Percentiles rank a stretch among this genome's conserved stretches.
Evolutionary conservation across 371 early-diverging fungal genomes (phyloP).

Genomic region (Mortierella sp.): DNA sequence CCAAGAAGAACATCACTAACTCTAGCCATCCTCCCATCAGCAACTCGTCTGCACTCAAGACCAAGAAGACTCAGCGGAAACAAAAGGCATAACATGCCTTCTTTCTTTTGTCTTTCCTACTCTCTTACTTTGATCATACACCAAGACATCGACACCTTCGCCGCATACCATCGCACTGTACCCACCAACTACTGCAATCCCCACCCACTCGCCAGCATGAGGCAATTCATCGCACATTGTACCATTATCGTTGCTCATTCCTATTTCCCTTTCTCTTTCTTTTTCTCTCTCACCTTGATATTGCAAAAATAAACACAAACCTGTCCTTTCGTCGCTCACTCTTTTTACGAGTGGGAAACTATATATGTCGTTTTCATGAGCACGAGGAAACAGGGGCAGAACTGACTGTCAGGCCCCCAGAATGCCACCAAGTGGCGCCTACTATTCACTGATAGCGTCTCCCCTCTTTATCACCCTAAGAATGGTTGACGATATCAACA

Average conservation of each 20-base stretch:
- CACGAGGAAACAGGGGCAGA: constrained; percentile 7
- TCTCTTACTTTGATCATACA: background rate
- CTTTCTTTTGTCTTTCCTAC: background rate
- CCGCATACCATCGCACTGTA: background rate
- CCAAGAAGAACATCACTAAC: constrained; percentile 12
- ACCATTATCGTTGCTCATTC: background rate
- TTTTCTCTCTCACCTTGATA: background rate
- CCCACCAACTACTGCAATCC: background rate
- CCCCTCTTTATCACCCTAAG: too few relatives aligned
- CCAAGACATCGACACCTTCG: background rate
- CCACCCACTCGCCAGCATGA: constrained; percentile 1
- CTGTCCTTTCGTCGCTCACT: background rate
- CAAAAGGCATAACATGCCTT: background rate
- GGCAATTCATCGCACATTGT: background rate
- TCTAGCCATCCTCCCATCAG: background rate
- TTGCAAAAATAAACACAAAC: background rate
- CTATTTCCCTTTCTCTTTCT: background rate
- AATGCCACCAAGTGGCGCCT: too few relatives aligned
- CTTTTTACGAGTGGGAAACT: background rate
- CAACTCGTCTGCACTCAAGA: constrained; percentile 15
- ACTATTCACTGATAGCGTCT: too few relatives aligned
- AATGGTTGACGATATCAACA: too few relatives aligned
- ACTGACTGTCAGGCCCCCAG: background rate
- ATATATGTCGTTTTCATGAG: background rate
- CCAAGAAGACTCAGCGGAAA: constrained; percentile 30